Conservation (phyloP, 2,329 filamentous ascomycete species). For the Sclerotinia trifoliorum region DNA sequence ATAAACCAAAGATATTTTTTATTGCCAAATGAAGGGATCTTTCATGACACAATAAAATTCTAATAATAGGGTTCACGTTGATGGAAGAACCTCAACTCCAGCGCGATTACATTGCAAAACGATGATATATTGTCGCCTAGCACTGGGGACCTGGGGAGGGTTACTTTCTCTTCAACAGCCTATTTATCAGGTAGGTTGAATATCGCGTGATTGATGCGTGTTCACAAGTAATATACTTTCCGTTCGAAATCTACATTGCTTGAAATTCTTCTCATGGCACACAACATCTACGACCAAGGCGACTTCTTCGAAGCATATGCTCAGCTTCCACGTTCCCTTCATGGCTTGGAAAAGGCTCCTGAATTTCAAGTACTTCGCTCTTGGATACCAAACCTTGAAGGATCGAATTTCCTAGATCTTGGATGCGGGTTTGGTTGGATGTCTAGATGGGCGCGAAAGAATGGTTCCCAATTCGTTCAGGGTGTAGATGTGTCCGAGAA, state of each 20-base stretch:
- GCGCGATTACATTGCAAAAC: background rate
- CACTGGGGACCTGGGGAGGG: too few relatives aligned
- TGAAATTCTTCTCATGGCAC: background rate
- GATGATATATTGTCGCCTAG: background rate
- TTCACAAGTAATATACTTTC: background rate
- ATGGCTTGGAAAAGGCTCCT: background rate
- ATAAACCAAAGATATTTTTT: background rate
- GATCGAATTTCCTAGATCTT: background rate
- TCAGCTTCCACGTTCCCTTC: background rate
- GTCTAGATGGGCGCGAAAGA: background rate
- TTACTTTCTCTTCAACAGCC: background rate
- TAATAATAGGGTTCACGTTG: background rate
- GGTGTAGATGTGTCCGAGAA: slow-evolving; percentile 6
- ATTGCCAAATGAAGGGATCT: background rate
- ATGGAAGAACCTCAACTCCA: too few relatives aligned
- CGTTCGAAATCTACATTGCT: background rate
- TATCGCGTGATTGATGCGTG: background rate
- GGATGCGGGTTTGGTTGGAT: background rate
- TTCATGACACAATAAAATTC: background rate
- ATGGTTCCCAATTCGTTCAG: background rate
- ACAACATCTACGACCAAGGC: slow-evolving; percentile 2
- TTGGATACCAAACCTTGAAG: background rate
- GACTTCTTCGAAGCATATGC: background rate
- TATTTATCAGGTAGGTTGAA: background rate
- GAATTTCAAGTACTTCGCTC: background rate